Conservation (phyloP, 495 filamentous ascomycete species). For the Penicillium malachiteum region DNA sequence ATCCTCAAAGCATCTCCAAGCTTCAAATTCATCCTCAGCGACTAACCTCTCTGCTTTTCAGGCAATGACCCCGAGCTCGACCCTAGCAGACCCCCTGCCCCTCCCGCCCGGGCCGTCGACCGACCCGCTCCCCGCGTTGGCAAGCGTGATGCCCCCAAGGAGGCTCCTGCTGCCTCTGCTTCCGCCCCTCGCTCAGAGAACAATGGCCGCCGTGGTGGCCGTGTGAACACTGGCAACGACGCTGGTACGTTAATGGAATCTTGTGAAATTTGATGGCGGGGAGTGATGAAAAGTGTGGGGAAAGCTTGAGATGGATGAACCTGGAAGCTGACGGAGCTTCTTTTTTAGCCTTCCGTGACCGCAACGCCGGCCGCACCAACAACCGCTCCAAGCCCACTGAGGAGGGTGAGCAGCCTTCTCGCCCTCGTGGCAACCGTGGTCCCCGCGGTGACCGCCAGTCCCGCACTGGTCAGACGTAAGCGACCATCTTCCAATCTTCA, state of each 20-base stretch:
- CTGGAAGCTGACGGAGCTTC: conserved; percentile 4
- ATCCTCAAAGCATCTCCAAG: neutral
- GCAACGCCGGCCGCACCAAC: conserved; percentile 73
- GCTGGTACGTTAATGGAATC: conserved; percentile 61
- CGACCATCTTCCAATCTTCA: conserved; percentile 1
- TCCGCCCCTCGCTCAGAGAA: conserved; percentile 36
- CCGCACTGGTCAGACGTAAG: conserved; percentile 69
- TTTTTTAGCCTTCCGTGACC: conserved; percentile 80
- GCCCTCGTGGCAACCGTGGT: conserved; percentile 55
- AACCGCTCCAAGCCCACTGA: conserved; percentile 82
- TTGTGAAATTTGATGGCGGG: too few species aligned
- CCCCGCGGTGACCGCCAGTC: conserved; percentile 80
- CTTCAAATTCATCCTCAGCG: conserved; percentile 23
- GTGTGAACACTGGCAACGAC: conserved; percentile 69
- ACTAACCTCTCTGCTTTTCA: conserved; percentile 30
- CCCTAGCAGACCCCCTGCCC: conserved; percentile 69
- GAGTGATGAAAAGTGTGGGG: conserved; percentile 1
- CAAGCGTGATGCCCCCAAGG: conserved; percentile 87
- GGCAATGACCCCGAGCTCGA: conserved; percentile 90
- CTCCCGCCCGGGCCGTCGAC: conserved; percentile 83
- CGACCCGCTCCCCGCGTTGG: conserved; percentile 72
- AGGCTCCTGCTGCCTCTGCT: conserved; percentile 49
- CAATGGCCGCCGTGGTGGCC: conserved; percentile 56
- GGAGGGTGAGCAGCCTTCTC: conserved; percentile 56
- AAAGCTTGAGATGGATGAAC: conserved; percentile 4